Evolutionary conservation across 2,329 filamentous ascomycete genomes (phyloP).

Genomic region (Xylariaceae sp.): DNA sequence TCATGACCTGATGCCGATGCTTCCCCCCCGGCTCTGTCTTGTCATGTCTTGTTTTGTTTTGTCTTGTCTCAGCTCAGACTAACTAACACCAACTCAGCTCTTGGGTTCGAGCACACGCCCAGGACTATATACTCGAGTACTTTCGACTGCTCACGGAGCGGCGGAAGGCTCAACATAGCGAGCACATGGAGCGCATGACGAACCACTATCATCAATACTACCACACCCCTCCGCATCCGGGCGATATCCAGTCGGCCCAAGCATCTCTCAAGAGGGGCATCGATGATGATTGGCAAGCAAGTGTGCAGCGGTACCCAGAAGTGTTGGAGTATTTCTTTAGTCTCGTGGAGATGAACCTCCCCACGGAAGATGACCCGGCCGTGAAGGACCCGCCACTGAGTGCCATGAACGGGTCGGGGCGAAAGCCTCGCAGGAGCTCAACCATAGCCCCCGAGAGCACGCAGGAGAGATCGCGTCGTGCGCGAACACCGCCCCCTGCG

Average conservation of each 20-base stretch:
- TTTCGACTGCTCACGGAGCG: conserved; percentile 57
- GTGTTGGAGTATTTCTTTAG: conserved; percentile 77
- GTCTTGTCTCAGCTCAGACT: conserved; percentile 10
- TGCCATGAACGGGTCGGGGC: conserved; percentile 43
- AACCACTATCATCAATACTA: conserved; percentile 54
- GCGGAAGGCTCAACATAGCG: conserved; percentile 52
- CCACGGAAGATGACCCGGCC: conserved; percentile 54
- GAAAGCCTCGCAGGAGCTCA: conserved; percentile 42
- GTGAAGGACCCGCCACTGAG: conserved; percentile 58
- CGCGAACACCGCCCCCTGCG: conserved; percentile 36
- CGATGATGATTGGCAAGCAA: conserved; percentile 72
- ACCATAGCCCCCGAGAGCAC: conserved; percentile 37
- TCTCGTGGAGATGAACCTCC: conserved; percentile 61
- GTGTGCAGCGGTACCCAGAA: conserved; percentile 71
- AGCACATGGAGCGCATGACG: conserved; percentile 52
- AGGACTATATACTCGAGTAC: conserved; percentile 63
- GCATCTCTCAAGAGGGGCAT: conserved; percentile 65
- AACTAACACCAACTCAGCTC: conserved; percentile 38
- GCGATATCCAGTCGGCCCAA: conserved; percentile 60
- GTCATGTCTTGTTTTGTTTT: too few species aligned
- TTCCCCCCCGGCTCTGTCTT: conserved; percentile 1
- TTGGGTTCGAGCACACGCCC: conserved; percentile 61
- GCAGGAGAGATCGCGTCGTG: conserved; percentile 29
- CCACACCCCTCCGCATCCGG: conserved; percentile 52
- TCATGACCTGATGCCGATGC: neutral